Evolutionary conservation across 257 asterid genomes (phyloP).

Genomic region (Henckelia pumila): DNA sequence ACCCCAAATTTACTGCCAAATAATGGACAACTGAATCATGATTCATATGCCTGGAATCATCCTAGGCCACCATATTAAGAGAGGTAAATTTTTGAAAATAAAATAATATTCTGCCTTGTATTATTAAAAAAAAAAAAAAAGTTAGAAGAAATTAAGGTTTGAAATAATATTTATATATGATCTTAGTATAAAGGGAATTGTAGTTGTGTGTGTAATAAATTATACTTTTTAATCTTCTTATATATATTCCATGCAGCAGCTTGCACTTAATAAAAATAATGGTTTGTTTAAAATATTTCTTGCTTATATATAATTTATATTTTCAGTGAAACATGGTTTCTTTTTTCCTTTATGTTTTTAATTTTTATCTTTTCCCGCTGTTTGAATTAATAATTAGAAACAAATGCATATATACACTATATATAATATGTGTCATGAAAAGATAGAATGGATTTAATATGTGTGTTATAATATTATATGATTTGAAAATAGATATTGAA

Average conservation of each 20-base stretch:
- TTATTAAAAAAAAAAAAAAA: too few species aligned
- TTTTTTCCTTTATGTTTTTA: too few species aligned
- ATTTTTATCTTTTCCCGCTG: too few species aligned
- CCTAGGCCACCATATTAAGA: background rate
- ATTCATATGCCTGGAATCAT: constrained; percentile 1
- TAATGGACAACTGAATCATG: constrained; percentile 3
- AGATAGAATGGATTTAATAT: too few species aligned
- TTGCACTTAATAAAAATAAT: too few species aligned
- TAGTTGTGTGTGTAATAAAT: background rate
- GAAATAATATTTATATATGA: background rate
- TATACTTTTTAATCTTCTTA: too few species aligned
- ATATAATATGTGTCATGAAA: too few species aligned
- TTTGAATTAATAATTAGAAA: too few species aligned
- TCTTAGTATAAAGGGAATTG: background rate
- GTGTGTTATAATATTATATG: too few species aligned
- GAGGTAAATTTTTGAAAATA: background rate
- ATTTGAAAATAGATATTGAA: background rate
- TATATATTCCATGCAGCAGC: background rate
- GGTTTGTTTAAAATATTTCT: too few species aligned
- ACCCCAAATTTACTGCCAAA: constrained; percentile 4
- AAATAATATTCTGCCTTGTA: background rate
- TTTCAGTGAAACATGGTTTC: too few species aligned
- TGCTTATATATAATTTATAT: too few species aligned
- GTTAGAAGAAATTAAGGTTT: background rate
- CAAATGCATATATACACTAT: background rate